These are phyloP conservation scores for Phytopythium aichiense DNA, from an alignment of 352 stramenopile genomes.

Conservation along the genomic window DNA sequence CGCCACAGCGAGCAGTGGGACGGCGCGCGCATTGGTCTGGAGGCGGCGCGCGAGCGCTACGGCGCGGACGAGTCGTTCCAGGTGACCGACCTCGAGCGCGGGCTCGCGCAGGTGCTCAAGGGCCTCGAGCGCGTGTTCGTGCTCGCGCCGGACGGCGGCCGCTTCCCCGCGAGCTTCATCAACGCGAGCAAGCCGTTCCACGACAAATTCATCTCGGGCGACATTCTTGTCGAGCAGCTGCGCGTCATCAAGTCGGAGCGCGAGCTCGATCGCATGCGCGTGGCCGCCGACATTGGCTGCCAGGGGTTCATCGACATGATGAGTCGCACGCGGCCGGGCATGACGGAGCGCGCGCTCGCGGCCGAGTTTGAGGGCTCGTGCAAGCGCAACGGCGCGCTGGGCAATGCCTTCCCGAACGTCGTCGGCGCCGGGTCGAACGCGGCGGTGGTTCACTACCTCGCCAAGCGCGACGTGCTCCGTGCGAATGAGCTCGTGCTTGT, in stretches of 20 bases:
- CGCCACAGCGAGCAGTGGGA: slow-evolving; percentile 83
- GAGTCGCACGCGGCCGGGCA: slow-evolving; percentile 47
- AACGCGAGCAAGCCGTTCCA: slow-evolving; percentile 56
- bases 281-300: slow-evolving; percentile 58
- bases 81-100: slow-evolving; percentile 48
- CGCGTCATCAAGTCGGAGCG: slow-evolving; percentile 70
- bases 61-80: slow-evolving; percentile 64
- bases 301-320: slow-evolving; percentile 80
- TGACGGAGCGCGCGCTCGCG: slow-evolving; percentile 69
- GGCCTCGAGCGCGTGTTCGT: slow-evolving; percentile 67
- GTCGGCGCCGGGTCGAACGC: slow-evolving; percentile 71
- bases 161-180: slow-evolving; percentile 52
- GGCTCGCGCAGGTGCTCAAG: slow-evolving; percentile 51
- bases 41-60: slow-evolving; percentile 55
- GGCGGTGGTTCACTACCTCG: slow-evolving; percentile 81
- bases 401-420: slow-evolving; percentile 83
- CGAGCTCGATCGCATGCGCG: slow-evolving; percentile 73
- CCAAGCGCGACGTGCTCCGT: slow-evolving; percentile 58
- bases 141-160: slow-evolving; percentile 49
- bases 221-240: slow-evolving; percentile 72
- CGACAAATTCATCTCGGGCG: slow-evolving; percentile 66
- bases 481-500: slow-evolving; percentile 79
- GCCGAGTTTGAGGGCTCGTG: slow-evolving; percentile 67
- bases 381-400: slow-evolving; percentile 71
- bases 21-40: slow-evolving; percentile 56